Evolutionary conservation across 1,139 yeast genomes (phyloP).

Genomic region (Scheffersomyces stambukii): DNA sequence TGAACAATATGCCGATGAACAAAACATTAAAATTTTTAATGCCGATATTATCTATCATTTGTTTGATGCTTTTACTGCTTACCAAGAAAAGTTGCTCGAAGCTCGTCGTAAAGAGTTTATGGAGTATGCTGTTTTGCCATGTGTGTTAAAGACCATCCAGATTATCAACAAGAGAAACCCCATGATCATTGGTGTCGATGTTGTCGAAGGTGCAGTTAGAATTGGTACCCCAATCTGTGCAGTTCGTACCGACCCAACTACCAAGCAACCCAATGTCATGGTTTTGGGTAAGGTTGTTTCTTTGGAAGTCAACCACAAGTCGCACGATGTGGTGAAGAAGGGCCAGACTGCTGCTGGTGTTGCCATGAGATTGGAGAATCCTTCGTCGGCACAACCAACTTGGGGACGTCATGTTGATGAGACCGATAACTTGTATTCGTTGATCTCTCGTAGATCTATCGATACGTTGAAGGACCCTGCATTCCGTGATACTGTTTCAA

Average conservation of each 20-base stretch:
- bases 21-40: conserved; percentile 84
- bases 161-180: conserved; percentile 98
- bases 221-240: conserved; percentile 96
- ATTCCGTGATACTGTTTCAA: conserved; percentile 86
- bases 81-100: conserved; percentile 84
- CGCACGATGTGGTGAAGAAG: conserved; percentile 75
- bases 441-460: conserved; percentile 82
- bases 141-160: conserved; percentile 90
- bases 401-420: conserved; percentile 99
- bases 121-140: conserved; percentile 90
- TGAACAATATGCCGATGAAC: conserved; percentile 93
- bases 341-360: conserved; percentile 98
- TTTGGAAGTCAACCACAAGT: conserved; percentile 90
- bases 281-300: conserved; percentile 83
- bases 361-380: conserved; percentile 94
- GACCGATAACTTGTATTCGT: conserved; percentile 80
- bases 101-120: conserved; percentile 85
- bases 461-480: conserved; percentile 98
- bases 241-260: conserved; percentile 81
- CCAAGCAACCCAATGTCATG: conserved; percentile 70
- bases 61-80: conserved; percentile 91
- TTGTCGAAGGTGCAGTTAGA: conserved; percentile 82
- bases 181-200: conserved; percentile 98
- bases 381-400: conserved; percentile 87
- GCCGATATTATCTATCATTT: conserved; percentile 96